Percentiles rank a stretch among this genome's conserved stretches.
Conservation (phyloP, 257 asterid genomes). For the Nicotiana otophora region DNA sequence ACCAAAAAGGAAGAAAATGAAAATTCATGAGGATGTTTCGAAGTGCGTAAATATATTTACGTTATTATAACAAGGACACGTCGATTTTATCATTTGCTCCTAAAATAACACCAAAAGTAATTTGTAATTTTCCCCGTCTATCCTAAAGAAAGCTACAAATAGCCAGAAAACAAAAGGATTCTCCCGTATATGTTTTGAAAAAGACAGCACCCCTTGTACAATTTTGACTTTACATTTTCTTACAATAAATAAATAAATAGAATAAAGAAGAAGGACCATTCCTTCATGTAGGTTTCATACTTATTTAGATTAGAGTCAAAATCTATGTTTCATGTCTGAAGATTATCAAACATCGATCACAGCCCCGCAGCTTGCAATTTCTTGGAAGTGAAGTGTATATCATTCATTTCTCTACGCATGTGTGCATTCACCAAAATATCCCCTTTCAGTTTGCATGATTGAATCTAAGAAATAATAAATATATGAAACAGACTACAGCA, state of each 20-base stretch:
- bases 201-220: slow-evolving; percentile 7
- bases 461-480: neutral
- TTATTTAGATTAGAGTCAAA: slow-evolving; percentile 29
- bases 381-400: neutral
- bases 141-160: slow-evolving; percentile 14
- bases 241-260: neutral
- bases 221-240: slow-evolving; percentile 13
- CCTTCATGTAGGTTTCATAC: slow-evolving; percentile 20
- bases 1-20: neutral
- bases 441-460: neutral
- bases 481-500: neutral
- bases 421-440: neutral
- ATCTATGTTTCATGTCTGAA: slow-evolving; percentile 20
- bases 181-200: slow-evolving; percentile 21
- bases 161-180: slow-evolving; percentile 16
- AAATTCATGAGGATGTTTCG: neutral
- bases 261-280: neutral
- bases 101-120: neutral
- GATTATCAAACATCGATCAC: slow-evolving; percentile 17
- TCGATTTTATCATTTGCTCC: neutral
- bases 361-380: slow-evolving; percentile 43
- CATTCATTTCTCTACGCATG: neutral
- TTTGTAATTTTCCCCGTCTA: neutral
- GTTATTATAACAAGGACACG: neutral
- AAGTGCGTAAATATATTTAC: neutral